Evolutionary conservation across 2,329 filamentous ascomycete genomes (phyloP).

Genomic region (Simplicillium sp.): DNA sequence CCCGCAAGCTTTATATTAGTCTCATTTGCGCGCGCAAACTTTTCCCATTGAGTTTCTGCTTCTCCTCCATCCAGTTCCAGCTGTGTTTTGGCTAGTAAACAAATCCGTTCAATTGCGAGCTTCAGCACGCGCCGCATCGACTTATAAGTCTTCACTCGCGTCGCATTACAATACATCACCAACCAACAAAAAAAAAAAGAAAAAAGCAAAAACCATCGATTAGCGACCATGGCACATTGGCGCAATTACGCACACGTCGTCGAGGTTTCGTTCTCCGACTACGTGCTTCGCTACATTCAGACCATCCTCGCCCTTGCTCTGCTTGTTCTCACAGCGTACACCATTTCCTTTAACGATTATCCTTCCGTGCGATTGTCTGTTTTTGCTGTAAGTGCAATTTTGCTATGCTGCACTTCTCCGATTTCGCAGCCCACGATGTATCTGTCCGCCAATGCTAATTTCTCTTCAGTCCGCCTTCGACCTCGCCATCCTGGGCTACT

Average conservation of each 20-base stretch:
- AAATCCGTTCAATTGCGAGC: no score
- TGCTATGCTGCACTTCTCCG: no score
- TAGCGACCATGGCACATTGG: neutral
- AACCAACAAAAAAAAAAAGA: neutral
- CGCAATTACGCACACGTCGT: conserved; percentile 4
- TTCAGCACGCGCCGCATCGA: no score
- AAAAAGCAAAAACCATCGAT: neutral
- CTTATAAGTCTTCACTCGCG: no score
- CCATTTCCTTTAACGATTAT: neutral
- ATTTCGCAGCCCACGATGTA: no score
- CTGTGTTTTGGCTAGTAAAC: no score
- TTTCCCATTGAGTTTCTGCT: no score
- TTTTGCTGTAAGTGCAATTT: neutral
- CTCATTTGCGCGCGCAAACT: no score
- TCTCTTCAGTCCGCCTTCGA: neutral
- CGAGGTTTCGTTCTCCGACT: conserved; percentile 1
- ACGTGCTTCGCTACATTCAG: conserved; percentile 1
- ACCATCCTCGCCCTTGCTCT: neutral
- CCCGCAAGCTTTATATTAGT: no score
- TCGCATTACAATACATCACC: no score
- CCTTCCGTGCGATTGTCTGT: neutral
- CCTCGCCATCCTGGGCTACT: conserved; percentile 3
- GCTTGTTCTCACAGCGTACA: conserved; percentile 1
- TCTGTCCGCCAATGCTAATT: neutral
- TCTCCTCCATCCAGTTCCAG: no score